phyloP scores from a whole-genome alignment of 495 filamentous ascomycete species.

The Neurospora africana region DNA sequence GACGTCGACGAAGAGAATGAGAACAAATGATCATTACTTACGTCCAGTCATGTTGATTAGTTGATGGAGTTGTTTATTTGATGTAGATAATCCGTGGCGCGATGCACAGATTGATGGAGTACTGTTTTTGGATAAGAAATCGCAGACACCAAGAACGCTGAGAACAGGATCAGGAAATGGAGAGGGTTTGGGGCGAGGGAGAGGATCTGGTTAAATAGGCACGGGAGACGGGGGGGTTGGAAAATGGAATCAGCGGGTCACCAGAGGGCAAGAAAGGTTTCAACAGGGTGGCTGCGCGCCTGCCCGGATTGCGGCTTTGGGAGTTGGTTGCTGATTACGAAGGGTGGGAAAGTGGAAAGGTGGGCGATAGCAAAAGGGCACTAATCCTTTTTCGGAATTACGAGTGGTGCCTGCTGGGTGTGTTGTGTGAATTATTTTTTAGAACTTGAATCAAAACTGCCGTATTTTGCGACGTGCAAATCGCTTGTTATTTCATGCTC shows the following conservation, averaged over 20 bases:
- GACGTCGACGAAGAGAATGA: slow-evolving; percentile 8
- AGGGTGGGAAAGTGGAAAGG: not conserved
- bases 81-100: slow-evolving; percentile 17
- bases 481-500: not conserved
- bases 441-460: not conserved
- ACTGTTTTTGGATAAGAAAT: slow-evolving; percentile 10
- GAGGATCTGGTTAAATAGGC: not conserved
- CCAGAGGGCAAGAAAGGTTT: not conserved
- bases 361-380: slow-evolving; percentile 2
- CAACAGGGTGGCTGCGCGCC: not conserved
- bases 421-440: slow-evolving; percentile 4
- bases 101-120: slow-evolving; percentile 16
- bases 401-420: not conserved
- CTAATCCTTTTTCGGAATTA: slow-evolving; percentile 19
- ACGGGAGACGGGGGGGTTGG: not conserved
- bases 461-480: slow-evolving; percentile 12
- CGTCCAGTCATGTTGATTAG: slow-evolving; percentile 83
- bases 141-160: not conserved
- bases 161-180: not conserved
- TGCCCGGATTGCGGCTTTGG: not conserved
- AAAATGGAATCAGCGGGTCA: not conserved
- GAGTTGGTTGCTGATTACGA: not conserved
- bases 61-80: slow-evolving; percentile 20
- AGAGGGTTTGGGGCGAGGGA: not conserved
- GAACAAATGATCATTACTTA: slow-evolving; percentile 46